Percentiles rank a stretch among this genome's conserved stretches.
Conservation (phyloP, 148 eudicot genomes). For the Cornus florida region DNA sequence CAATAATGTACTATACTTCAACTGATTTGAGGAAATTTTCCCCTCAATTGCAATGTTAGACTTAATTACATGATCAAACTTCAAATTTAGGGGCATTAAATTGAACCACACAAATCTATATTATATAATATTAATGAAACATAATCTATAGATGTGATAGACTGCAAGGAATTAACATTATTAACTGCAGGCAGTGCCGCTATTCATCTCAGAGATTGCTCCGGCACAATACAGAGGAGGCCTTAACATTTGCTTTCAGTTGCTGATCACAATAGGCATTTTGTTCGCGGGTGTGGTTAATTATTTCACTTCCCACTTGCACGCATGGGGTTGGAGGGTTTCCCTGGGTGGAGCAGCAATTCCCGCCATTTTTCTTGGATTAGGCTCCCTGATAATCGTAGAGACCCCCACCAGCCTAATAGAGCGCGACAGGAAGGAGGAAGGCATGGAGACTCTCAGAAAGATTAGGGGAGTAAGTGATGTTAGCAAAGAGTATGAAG, state of each 20-base stretch:
- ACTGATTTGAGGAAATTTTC: too few relatives aligned
- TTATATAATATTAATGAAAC: too few relatives aligned
- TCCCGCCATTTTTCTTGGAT: conserved; percentile 30
- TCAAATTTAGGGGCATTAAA: too few relatives aligned
- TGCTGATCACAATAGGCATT: conserved; percentile 36
- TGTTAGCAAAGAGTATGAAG: conserved; percentile 33
- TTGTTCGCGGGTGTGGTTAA: conserved; percentile 37
- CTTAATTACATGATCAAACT: too few relatives aligned
- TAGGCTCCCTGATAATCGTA: conserved; percentile 33
- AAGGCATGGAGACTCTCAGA: conserved; percentile 15
- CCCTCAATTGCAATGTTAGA: too few relatives aligned
- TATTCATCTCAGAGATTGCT: conserved; percentile 43
- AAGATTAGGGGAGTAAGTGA: conserved; percentile 35
- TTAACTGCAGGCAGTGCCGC: conserved; percentile 36
- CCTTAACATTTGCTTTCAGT: conserved; percentile 37
- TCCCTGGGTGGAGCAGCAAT: conserved; percentile 39
- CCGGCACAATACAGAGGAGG: conserved; percentile 40
- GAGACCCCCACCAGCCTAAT: conserved; percentile 49
- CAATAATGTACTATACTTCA: too few relatives aligned
- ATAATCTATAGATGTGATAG: too few relatives aligned
- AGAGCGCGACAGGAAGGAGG: conserved; percentile 20
- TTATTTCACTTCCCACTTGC: conserved; percentile 23
- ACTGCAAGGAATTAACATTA: neutral
- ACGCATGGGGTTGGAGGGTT: conserved; percentile 34
- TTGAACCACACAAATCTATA: too few relatives aligned